Evolutionary conservation across 768 basidiomycete species (phyloP), one percentile per base, ranked within the genome.

Genomic region (Jaapia argillacea): DNA sequence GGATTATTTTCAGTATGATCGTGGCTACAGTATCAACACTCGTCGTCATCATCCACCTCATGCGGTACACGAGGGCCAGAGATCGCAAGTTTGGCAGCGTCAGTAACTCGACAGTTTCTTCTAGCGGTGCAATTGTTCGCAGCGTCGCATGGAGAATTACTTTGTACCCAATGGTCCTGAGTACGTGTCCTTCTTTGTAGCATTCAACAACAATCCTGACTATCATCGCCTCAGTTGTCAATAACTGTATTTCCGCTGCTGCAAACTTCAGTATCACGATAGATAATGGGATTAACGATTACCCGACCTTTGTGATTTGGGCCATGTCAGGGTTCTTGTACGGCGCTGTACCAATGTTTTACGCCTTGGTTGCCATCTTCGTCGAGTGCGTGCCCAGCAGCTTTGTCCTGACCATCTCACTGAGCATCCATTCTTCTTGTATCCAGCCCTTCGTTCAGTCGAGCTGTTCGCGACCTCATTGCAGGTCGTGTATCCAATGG

Each of bases 301-400:
- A 38, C 37, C 10, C 10, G 28, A 38, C 37, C 12, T 38, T 13
- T 21, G 21, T 10, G 13, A 7, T 38, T 7, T 38, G 37, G 37
- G 21, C 21, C 10, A 21, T 21, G 21, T 10, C 10, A 12, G 37
- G 37, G 10, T 10, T 7, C 21, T 7, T 21, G 21, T 38, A 38
- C 21, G 37, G 37, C 10, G 10, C 22, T 7, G 7, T 38, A 21
- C 37, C 37, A 7, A 7, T 7, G 10, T 7, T 7, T 7, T 38
- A 10, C 20, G 37, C 37, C 7, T 7, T 38, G 10, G 20, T 38
- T 22, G 21, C 37, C 20, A 7, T 38, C 7, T 38, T 38, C 20
- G 37, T 38, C 21, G 37, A 38, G 37, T 38, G 37, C 10, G 37
- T 38, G 10, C 10, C n/a, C n/a, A n/a, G n/a, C n/a, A n/a, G n/a